Conservation (phyloP, 345 rosid genomes). For the Eucalyptus guilfoylei region DNA sequence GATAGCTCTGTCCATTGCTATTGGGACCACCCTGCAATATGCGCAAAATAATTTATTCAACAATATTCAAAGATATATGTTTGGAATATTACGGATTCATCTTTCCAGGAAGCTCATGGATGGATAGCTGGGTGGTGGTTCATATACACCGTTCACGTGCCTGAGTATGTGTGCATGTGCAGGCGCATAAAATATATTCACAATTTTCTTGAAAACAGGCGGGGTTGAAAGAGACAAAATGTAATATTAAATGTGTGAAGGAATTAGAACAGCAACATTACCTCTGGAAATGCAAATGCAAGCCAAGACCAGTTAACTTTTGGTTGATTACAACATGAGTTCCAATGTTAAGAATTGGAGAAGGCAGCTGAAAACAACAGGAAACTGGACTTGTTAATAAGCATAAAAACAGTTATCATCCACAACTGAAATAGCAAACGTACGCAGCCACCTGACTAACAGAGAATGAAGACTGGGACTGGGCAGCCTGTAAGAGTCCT, state of each 20-base stretch:
- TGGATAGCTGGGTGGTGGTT: background rate
- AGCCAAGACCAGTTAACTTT: conserved; percentile 54
- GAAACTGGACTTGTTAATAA: background rate
- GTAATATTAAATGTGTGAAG: background rate
- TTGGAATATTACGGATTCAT: background rate
- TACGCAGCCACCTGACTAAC: conserved; percentile 41
- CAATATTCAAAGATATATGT: background rate
- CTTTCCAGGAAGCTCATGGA: background rate
- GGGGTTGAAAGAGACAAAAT: background rate
- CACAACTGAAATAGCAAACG: background rate
- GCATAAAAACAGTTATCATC: background rate
- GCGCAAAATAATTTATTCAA: background rate
- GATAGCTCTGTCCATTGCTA: conserved; percentile 92
- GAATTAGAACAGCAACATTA: conserved; percentile 1
- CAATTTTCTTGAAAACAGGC: background rate
- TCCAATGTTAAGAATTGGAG: conserved; percentile 68
- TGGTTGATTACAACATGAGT: conserved; percentile 77
- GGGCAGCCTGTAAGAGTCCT: conserved; percentile 72
- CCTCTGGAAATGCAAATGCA: conserved; percentile 93
- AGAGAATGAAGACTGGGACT: conserved; percentile 59
- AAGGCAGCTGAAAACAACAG: conserved; percentile 41
- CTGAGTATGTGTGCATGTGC: background rate
- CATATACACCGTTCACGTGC: background rate
- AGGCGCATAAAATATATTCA: background rate
- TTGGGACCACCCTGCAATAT: conserved; percentile 66